These are phyloP conservation scores for Cercospora sp. DNA, from an alignment of 2,329 filamentous ascomycete genomes.

Conservation along the genomic window DNA sequence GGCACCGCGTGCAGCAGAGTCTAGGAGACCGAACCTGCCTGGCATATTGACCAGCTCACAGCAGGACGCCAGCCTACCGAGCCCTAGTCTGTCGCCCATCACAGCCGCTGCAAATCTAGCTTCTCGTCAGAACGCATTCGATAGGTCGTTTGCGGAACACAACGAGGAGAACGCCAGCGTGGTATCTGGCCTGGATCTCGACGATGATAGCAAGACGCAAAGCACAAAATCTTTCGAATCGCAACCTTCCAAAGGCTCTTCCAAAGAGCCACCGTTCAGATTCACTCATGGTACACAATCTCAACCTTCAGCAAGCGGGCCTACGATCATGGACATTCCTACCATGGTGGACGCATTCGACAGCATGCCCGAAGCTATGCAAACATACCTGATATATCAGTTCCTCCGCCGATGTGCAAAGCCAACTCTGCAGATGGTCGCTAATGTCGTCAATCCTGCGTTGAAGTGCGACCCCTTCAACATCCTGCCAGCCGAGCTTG, in stretches of 20 bases:
- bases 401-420: conserved; percentile 84
- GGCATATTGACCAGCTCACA: conserved; percentile 68
- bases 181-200: conserved; percentile 38
- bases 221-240: conserved; percentile 32
- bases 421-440: conserved; percentile 84
- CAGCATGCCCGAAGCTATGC: conserved; percentile 84
- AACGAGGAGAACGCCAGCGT: conserved; percentile 38
- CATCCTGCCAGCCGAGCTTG: conserved; percentile 80
- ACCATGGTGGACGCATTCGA: conserved; percentile 88
- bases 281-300: conserved; percentile 20
- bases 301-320: conserved; percentile 20
- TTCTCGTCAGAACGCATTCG: conserved; percentile 37
- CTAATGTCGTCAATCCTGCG: conserved; percentile 87
- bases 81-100: conserved; percentile 86
- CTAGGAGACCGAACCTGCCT: conserved; percentile 41
- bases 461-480: conserved; percentile 91
- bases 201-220: conserved; percentile 34
- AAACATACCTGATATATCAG: conserved; percentile 96
- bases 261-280: conserved; percentile 16
- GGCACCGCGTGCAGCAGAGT: conserved; percentile 34
- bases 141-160: conserved; percentile 37
- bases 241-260: conserved; percentile 17
- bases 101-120: conserved; percentile 71
- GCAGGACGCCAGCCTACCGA: conserved; percentile 90
- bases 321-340: conserved; percentile 71